Base-by-base conservation (phyloP, 805 yeast species). In the Jamesozyma jinghongensis region DNA sequence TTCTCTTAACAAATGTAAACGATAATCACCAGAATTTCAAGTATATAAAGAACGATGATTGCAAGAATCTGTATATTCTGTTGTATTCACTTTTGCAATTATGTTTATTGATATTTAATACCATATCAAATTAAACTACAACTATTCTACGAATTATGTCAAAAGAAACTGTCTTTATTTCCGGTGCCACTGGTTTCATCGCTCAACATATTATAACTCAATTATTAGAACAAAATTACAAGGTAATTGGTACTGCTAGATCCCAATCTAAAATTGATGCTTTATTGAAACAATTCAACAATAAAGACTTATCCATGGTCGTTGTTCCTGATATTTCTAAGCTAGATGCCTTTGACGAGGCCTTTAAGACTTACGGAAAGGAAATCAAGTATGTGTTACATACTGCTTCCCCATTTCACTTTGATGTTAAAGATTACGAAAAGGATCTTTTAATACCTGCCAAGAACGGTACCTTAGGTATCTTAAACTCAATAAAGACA, bases 341-440 rank as follows among this genome's bases (percentile, higher is more conserved):
- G 7, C 48, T 49, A n/a, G 63, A 66, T 31, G 74, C 77, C 0
- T 75, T 76, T 43, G 74, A 71, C 45, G 54, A 57, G 11, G 68
- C 68, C 1, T 61, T 76, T 36, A 45, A 60, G 32, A 56, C 61
- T 18, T 56, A 59, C 26, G 69, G 71, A 44, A 70, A 71, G 27
- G 79, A 76, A 32, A 69, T 76, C 41, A 63, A 63, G 11, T 73
- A 69, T 27, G 77, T 79, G 37, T 49, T 77, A 32, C 85, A 78
- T 56, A 69, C 79, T 8, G 84, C 85, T 2, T 71, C 81, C 12
- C 82, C 84, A 12, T 71, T 72, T 53, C 62, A 67, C 20, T 71
- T 68, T 53, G 65, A 68, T 10, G 57, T 64, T 12, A 65, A 69
- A 45, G 62, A 70, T 28, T 54, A 50, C 26, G 79, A 70, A 42